These are phyloP conservation scores for Puccinia sorghi DNA, from an alignment of 1,284 basidiomycete genomes.

Conservation along the genomic window DNA sequence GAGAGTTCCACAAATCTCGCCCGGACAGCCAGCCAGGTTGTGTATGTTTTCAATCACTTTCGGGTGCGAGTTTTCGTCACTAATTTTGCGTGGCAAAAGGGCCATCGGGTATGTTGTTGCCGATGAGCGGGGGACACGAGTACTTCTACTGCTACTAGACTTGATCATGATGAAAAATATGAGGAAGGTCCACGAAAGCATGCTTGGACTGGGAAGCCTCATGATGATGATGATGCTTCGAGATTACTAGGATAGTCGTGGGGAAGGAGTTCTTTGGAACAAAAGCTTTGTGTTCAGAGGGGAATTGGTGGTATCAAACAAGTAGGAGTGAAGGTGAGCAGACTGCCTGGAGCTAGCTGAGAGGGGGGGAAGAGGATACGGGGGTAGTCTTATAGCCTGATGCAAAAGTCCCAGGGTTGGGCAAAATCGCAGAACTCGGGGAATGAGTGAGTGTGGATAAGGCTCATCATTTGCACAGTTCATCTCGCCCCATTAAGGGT, in stretches of 20 bases:
- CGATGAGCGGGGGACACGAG: neutral
- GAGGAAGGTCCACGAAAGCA: neutral
- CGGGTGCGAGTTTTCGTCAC: conserved; percentile 39
- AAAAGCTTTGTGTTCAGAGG: neutral
- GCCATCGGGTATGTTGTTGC: too few relatives aligned
- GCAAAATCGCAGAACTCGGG: neutral
- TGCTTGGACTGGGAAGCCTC: neutral
- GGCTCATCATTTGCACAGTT: neutral
- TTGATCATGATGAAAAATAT: neutral
- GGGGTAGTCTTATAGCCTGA: neutral
- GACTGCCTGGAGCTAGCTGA: neutral
- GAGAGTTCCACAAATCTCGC: conserved; percentile 64
- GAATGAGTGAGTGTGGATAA: neutral
- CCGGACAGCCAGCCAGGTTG: conserved; percentile 59
- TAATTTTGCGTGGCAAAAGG: conserved; percentile 36
- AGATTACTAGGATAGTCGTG: neutral
- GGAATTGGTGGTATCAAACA: neutral
- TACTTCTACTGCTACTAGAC: neutral
- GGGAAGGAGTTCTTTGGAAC: neutral
- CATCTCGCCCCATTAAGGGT: neutral
- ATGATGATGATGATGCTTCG: neutral
- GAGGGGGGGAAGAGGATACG: neutral
- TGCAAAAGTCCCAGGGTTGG: too few relatives aligned
- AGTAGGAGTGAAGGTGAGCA: neutral
- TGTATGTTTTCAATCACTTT: conserved; percentile 34